A percentile compares a stretch with the other conserved stretches of the same genome.
Evolutionary conservation across 1,139 yeast genomes (phyloP).

Genomic region (Chernovozyma aurita): DNA sequence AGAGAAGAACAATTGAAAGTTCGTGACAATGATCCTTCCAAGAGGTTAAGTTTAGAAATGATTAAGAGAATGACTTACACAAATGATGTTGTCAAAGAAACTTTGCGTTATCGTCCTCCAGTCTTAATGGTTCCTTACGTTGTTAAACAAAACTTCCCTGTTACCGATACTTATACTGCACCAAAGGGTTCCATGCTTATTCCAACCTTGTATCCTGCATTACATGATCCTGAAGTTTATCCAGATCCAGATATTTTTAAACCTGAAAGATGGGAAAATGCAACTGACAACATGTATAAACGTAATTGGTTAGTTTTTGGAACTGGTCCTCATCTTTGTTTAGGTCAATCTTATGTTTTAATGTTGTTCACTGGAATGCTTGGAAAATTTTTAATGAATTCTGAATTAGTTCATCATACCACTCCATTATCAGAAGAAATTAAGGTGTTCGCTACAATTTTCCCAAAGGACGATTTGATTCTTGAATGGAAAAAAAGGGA

Average conservation of each 20-base stretch:
- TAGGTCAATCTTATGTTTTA: slow-evolving; percentile 91
- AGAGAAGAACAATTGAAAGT: slow-evolving; percentile 88
- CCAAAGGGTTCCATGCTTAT: slow-evolving; percentile 97
- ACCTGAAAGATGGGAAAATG: slow-evolving; percentile 86
- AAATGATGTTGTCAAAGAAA: slow-evolving; percentile 82
- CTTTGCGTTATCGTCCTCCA: slow-evolving; percentile 94
- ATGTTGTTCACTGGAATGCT: slow-evolving; percentile 84
- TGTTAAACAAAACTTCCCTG: slow-evolving; percentile 80
- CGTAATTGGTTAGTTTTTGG: slow-evolving; percentile 97
- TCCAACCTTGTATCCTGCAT: slow-evolving; percentile 91
- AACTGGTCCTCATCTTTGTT: slow-evolving; percentile 92
- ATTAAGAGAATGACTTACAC: slow-evolving; percentile 87
- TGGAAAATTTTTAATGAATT: slow-evolving; percentile 79
- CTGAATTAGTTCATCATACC: slow-evolving; percentile 76
- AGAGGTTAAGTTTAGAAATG: slow-evolving; percentile 61
- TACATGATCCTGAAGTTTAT: slow-evolving; percentile 95
- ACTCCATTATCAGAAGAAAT: slow-evolving; percentile 86
- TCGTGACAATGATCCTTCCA: slow-evolving; percentile 68
- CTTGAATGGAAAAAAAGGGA: slow-evolving; percentile 69
- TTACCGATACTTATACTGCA: slow-evolving; percentile 76
- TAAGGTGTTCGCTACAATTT: slow-evolving; percentile 94
- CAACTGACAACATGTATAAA: slow-evolving; percentile 51
- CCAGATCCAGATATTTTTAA: slow-evolving; percentile 89
- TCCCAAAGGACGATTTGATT: slow-evolving; percentile 93
- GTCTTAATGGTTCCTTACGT: slow-evolving; percentile 97